Percentiles rank a stretch among this genome's conserved stretches.
phyloP scores from a whole-genome alignment of 164 flowering plant species.

The Piper betle region DNA sequence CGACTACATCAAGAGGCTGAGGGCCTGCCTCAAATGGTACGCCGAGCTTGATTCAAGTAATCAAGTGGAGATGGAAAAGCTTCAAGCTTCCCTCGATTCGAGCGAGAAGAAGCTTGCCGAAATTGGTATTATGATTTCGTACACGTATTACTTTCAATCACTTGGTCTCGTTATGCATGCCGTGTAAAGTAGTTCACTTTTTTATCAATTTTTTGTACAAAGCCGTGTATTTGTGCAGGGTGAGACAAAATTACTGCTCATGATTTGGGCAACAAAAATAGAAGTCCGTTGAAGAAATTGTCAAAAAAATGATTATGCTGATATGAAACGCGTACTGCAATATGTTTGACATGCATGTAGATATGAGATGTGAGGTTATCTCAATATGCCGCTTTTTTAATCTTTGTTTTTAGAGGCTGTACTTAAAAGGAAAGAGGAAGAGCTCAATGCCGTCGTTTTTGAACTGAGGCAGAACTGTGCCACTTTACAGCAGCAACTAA shows the following conservation, averaged over 20 bases:
- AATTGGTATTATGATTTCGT: slow-evolving; percentile 25
- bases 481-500: slow-evolving; percentile 31
- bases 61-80: slow-evolving; percentile 36
- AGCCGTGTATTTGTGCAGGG: too few species aligned
- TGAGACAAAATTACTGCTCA: neutral
- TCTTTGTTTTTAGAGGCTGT: slow-evolving; percentile 22
- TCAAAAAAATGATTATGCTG: too few species aligned
- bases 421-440: slow-evolving; percentile 49
- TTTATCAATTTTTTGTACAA: too few species aligned
- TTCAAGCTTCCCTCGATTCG: slow-evolving; percentile 23
- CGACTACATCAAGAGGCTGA: slow-evolving; percentile 52
- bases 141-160: neutral
- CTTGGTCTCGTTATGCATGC: too few species aligned
- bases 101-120: slow-evolving; percentile 36
- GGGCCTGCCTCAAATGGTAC: slow-evolving; percentile 63
- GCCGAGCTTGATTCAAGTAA: slow-evolving; percentile 42
- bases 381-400: too few species aligned
- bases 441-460: slow-evolving; percentile 31
- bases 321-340: too few species aligned
- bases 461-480: slow-evolving; percentile 33
- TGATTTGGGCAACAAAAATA: too few species aligned
- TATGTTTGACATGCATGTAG: too few species aligned
- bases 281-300: too few species aligned
- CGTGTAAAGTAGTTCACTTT: too few species aligned
- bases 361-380: too few species aligned